Conservation (phyloP, 129 eudicot species). For the Smallanthus sonchifolius region DNA sequence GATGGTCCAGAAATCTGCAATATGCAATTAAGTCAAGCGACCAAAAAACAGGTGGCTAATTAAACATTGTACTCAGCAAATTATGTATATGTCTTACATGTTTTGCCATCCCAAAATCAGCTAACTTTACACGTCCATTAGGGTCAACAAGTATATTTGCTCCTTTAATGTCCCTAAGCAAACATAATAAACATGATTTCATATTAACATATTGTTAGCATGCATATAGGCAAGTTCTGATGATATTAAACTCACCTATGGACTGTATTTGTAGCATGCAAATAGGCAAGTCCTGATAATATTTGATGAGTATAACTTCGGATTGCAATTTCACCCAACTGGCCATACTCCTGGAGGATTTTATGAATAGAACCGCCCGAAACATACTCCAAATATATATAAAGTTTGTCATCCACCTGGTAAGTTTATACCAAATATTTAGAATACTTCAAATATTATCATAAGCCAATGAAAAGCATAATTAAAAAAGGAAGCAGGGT, state of each 20-base stretch:
- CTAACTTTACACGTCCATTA: slow-evolving; percentile 61
- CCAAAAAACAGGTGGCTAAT: neutral
- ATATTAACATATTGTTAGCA: neutral
- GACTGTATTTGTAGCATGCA: slow-evolving; percentile 58
- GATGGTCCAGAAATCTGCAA: slow-evolving; percentile 55
- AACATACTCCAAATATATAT: slow-evolving; percentile 70
- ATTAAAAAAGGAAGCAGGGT: neutral
- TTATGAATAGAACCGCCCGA: slow-evolving; percentile 83
- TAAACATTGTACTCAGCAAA: neutral
- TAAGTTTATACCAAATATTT: slow-evolving; percentile 10
- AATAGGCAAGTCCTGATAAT: slow-evolving; percentile 63
- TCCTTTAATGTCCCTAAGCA: slow-evolving; percentile 65
- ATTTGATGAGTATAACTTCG: slow-evolving; percentile 62
- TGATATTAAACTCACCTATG: slow-evolving; percentile 43
- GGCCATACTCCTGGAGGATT: slow-evolving; percentile 67
- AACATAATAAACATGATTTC: slow-evolving; percentile 1
- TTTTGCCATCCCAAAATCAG: slow-evolving; percentile 81
- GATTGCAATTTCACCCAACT: slow-evolving; percentile 59
- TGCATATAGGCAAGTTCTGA: neutral
- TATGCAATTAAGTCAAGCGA: slow-evolving; percentile 1
- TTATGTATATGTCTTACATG: slow-evolving; percentile 41
- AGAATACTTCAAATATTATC: neutral
- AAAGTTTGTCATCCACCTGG: slow-evolving; percentile 64
- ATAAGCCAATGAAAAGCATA: neutral
- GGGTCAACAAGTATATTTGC: slow-evolving; percentile 72